Percentiles rank a stretch among this genome's conserved stretches.
phyloP scores from a whole-genome alignment of 805 yeast species.

The Danielia oregonensis region DNA sequence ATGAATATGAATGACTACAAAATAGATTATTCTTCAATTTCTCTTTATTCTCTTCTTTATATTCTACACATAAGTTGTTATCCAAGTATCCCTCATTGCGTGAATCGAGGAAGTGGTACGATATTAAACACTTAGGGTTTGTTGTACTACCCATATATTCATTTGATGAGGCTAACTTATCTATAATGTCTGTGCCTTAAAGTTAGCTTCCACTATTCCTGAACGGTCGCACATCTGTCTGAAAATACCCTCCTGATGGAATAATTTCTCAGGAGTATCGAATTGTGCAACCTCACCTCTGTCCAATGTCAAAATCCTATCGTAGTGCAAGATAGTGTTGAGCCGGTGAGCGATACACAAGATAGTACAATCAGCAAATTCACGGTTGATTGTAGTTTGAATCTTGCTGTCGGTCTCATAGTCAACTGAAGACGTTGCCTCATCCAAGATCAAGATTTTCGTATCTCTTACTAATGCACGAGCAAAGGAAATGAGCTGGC shows the following conservation, averaged over 20 bases:
- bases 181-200: too few relatives aligned
- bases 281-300: constrained; percentile 73
- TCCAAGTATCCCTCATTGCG: too few relatives aligned
- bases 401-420: constrained; percentile 81
- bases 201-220: constrained; percentile 41
- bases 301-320: constrained; percentile 77
- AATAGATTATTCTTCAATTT: too few relatives aligned
- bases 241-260: constrained; percentile 51
- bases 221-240: constrained; percentile 65
- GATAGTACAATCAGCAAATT: constrained; percentile 69
- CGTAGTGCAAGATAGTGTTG: constrained; percentile 69
- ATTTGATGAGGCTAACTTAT: too few relatives aligned
- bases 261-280: constrained; percentile 64
- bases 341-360: constrained; percentile 87
- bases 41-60: too few relatives aligned
- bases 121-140: too few relatives aligned
- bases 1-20: too few relatives aligned
- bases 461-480: constrained; percentile 76
- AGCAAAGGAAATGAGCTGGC: constrained; percentile 76
- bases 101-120: too few relatives aligned
- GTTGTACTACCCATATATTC: too few relatives aligned
- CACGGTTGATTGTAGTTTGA: constrained; percentile 72
- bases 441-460: constrained; percentile 75
- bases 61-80: too few relatives aligned
- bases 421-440: constrained; percentile 79